Conservation (phyloP, 1,284 basidiomycete genomes). For the Trichosporon sp. region DNA sequence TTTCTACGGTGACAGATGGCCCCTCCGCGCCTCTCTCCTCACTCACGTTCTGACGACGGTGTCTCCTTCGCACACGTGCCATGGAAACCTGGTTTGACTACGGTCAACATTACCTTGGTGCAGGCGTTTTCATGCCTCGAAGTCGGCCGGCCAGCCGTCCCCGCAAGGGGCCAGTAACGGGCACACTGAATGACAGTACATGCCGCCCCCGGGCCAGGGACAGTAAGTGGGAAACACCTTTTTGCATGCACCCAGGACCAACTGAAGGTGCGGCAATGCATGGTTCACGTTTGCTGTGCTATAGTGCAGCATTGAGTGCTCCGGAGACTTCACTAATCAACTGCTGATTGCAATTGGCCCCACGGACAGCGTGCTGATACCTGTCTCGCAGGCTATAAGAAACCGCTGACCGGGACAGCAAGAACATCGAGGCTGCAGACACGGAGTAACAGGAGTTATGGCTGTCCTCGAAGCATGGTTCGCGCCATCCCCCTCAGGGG, state of each 20-base stretch:
- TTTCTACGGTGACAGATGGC: not conserved
- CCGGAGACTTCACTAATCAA: too few relatives aligned
- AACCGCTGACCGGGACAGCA: not conserved
- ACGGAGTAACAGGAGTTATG: not conserved
- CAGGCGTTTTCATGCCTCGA: not conserved
- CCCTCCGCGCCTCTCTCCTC: not conserved
- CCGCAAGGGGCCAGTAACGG: constrained; percentile 7
- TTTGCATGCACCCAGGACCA: not conserved
- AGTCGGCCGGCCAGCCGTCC: constrained; percentile 1
- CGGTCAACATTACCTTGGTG: not conserved
- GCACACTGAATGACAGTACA: not conserved
- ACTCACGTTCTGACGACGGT: not conserved
- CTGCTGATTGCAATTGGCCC: too few relatives aligned
- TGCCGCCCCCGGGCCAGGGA: constrained; percentile 10
- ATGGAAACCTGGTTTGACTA: not conserved
- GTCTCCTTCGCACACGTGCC: not conserved
- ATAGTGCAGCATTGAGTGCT: too few relatives aligned
- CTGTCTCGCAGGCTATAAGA: too few relatives aligned
- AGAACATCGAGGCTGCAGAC: not conserved
- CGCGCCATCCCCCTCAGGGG: not conserved
- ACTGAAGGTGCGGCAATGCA: too few relatives aligned
- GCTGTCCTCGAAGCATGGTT: not conserved
- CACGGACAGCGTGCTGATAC: too few relatives aligned
- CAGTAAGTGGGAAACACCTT: constrained; percentile 8
- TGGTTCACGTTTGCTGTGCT: too few relatives aligned